Evolutionary conservation across 306 rosid genomes (phyloP), one percentile per base, ranked within the genome.

Genomic region (Vigna trinervia): DNA sequence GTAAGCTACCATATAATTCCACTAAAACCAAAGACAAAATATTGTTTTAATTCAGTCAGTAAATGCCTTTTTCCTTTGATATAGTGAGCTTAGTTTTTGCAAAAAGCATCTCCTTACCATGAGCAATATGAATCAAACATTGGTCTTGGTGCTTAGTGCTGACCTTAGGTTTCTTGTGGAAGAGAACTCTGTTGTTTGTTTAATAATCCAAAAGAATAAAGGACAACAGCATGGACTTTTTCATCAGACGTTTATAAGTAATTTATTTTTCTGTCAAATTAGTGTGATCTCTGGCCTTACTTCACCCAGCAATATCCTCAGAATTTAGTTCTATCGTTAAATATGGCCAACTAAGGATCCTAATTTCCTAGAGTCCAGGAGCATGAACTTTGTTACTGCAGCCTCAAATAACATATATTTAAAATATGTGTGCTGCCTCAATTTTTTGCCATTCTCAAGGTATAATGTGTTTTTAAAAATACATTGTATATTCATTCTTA

Each of bases 271-370:
- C 52, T 26, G 73, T 73, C 67, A 30, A 47, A 12, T 65, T 54
- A 57, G 57, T 56, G 68, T 19, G 32, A 17, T 53, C 67, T 9
- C 66, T 30, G 12, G 54, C 36, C 66, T 66, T 12, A 73, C 41
- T 38, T 26, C 45, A 20, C 8, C 73, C 69, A 73, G 60, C 69
- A 58, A 47, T 28, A 19, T 73, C 56, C 51, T 58, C 39, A 38
- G 45, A 65, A 58, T 73, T 32, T 26, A 81, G 72, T 63, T 75
- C 59, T 63, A 68, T 48, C 22, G 67, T 68, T 69, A 48, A 68
- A 38, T 68, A 69, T 60, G 28, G 48, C 52, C 75, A 80, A 58
- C 52, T 43, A 41, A 81, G 71, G 28, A 52, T 60, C 72, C 36
- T 5, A 36, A 12, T 60, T 60, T 19, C 12, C 2, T 0, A 23